Percentiles rank a stretch among this genome's conserved stretches.
These are phyloP conservation scores for Xylaria sp. DNA, from an alignment of 495 filamentous ascomycete species.

Conservation along the genomic window DNA sequence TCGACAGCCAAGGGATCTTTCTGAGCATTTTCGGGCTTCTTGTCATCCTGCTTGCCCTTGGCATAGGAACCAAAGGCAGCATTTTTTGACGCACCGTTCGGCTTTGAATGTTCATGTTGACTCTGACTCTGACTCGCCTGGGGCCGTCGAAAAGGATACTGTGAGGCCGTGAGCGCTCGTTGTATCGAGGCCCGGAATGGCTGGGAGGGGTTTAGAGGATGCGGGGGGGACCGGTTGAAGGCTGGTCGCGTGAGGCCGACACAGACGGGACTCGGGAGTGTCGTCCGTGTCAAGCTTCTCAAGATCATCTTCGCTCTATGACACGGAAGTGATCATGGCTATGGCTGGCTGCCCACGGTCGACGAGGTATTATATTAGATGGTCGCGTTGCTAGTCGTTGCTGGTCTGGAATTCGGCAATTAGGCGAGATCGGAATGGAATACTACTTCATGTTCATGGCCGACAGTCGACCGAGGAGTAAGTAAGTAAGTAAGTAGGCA, in stretches of 20 bases:
- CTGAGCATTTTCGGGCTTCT: conserved; percentile 13
- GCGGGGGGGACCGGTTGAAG: neutral
- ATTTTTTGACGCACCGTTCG: neutral
- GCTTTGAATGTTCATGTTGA: neutral
- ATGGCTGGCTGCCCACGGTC: neutral
- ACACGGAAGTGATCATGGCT: conserved; percentile 19
- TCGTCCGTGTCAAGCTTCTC: conserved; percentile 24
- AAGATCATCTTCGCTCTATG: conserved; percentile 23
- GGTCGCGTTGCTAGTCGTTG: neutral
- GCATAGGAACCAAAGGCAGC: conserved; percentile 25
- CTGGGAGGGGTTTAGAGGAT: neutral
- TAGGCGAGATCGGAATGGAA: neutral
- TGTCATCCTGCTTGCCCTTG: conserved; percentile 18
- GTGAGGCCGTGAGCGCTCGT: conserved; percentile 19
- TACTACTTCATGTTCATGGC: neutral
- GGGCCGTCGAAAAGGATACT: conserved; percentile 6
- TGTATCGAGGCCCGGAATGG: conserved; percentile 18
- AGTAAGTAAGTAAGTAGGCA: no score
- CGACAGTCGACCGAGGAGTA: no score
- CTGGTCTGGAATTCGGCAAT: neutral
- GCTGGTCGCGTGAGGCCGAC: neutral
- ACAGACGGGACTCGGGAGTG: conserved; percentile 18
- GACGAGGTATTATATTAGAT: neutral
- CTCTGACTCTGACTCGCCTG: neutral
- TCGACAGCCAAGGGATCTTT: conserved; percentile 50